Percentiles rank a stretch among this genome's conserved stretches.
These are phyloP conservation scores for Chrysophaeum taylorii DNA, from an alignment of 352 stramenopile species.

Conservation along the genomic window DNA sequence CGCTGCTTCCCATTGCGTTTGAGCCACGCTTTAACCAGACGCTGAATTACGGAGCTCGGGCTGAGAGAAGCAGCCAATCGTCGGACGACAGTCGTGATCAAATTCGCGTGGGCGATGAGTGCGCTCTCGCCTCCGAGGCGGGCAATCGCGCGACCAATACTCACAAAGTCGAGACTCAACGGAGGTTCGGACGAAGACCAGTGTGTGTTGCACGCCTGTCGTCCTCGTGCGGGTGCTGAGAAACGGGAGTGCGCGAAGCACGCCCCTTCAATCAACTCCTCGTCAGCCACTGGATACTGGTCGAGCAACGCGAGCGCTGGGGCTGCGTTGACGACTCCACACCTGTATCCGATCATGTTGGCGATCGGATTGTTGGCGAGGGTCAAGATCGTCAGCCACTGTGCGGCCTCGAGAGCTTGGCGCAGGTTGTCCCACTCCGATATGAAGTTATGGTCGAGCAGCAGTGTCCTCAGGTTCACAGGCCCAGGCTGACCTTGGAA, in stretches of 20 bases:
- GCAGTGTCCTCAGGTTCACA: not conserved
- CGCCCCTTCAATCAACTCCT: slow-evolving; percentile 4
- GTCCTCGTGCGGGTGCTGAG: not conserved
- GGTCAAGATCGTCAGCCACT: not conserved
- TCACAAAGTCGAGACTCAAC: not conserved
- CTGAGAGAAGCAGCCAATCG: not conserved
- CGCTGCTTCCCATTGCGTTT: not conserved
- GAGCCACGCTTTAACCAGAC: not conserved
- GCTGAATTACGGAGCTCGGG: not conserved
- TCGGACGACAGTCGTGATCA: not conserved
- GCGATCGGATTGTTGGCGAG: not conserved
- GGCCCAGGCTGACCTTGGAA: not conserved
- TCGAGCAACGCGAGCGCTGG: not conserved
- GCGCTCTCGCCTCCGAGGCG: not conserved
- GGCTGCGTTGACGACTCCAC: not conserved
- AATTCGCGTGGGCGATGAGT: not conserved
- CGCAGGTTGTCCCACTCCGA: not conserved
- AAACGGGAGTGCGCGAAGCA: not conserved
- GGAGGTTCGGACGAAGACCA: not conserved
- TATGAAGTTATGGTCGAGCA: slow-evolving; percentile 1
- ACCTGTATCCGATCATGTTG: not conserved
- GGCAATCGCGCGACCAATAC: not conserved
- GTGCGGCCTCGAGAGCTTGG: not conserved
- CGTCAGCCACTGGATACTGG: not conserved
- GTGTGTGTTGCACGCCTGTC: not conserved